phyloP scores from a whole-genome alignment of 2,329 filamentous ascomycete genomes.

The Phyllosticta citriasiana region DNA sequence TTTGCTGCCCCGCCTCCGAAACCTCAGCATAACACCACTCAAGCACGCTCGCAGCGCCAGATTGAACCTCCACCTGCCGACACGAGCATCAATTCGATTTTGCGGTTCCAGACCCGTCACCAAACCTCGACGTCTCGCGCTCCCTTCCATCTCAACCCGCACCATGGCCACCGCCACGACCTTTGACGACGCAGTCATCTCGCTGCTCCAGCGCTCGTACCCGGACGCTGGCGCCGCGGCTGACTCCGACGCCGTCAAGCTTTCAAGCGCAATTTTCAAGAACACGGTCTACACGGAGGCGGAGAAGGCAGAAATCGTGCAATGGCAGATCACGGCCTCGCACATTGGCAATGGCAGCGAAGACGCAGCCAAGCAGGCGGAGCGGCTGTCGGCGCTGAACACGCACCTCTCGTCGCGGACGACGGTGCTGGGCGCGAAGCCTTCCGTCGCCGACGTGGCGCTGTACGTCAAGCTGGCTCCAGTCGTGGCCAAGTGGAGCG shows the following conservation, averaged over 20 bases:
- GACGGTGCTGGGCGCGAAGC: constrained; percentile 81
- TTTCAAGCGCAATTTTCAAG: constrained; percentile 55
- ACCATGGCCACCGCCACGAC: constrained; percentile 25
- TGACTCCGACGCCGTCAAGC: constrained; percentile 30
- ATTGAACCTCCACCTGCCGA: not conserved
- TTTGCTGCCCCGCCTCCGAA: constrained; percentile 8
- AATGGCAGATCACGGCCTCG: constrained; percentile 74
- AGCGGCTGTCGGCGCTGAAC: constrained; percentile 72
- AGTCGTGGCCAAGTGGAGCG: constrained; percentile 65
- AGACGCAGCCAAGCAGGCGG: constrained; percentile 46
- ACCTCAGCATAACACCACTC: not conserved
- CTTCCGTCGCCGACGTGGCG: constrained; percentile 76
- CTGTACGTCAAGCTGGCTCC: constrained; percentile 72
- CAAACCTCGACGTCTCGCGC: constrained; percentile 22
- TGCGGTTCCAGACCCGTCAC: constrained; percentile 20
- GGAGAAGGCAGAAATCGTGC: constrained; percentile 78
- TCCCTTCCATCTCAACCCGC: constrained; percentile 15
- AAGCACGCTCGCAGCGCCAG: not conserved
- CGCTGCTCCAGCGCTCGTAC: constrained; percentile 27
- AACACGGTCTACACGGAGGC: constrained; percentile 61
- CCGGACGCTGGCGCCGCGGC: constrained; percentile 26
- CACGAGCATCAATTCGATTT: not conserved
- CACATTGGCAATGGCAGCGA: constrained; percentile 54
- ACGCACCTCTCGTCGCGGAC: constrained; percentile 78
- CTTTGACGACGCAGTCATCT: constrained; percentile 24